Base-by-base conservation (phyloP, 169 alveolate genomes). In the Cryptosporidium xiaoi region DNA sequence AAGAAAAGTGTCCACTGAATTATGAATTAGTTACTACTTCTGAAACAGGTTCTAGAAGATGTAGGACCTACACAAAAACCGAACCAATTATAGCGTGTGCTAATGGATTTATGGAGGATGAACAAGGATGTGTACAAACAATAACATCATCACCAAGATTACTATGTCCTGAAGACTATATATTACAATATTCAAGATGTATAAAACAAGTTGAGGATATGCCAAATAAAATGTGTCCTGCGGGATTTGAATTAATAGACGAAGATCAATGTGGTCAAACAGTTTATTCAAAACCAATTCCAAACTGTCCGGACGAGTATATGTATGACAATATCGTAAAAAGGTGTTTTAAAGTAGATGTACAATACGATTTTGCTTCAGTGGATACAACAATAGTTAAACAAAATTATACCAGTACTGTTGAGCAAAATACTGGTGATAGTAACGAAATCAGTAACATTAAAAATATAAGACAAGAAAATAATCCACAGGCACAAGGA, bases 191-290 rank as follows among this genome's bases (percentile, higher is more conserved):
- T 50, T 77, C 87, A 33, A 60, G 87, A 60, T 77, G 87, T n/a
- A 77, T 77, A 15, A 56, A 77, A 18, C 87, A 77, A 24, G 27
- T 77, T 7, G 87, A 77, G 51, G 87, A 77, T 77, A 60, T 62
- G 71, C 87, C 87, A 77, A 77, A 77, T 20, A 77, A 77, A 33
- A 55, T 77, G 71, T 77, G 87, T 44, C 87, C 87, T 13, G 87
- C 65, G 24, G 87, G 87, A 36, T 77, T 77, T 62, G 87, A 77
- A n/a, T 24, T 77, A 53, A 56, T 51, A 20, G 87, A 77, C 24
- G 84, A 71, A 12, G 87, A 77, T 18, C 87, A 77, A 27, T 77
- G 87, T 20, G 64, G 64, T n/a, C 87, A 77, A 46, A 60, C 64
- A 7, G 87, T 77, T 58, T 77, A 60, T 13, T 60, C 87, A 1